A percentile compares a stretch with the other conserved stretches of the same genome.
These are phyloP conservation scores for Tylopilus vinaceipallidus DNA, from an alignment of 768 basidiomycete genomes.

Conservation along the genomic window DNA sequence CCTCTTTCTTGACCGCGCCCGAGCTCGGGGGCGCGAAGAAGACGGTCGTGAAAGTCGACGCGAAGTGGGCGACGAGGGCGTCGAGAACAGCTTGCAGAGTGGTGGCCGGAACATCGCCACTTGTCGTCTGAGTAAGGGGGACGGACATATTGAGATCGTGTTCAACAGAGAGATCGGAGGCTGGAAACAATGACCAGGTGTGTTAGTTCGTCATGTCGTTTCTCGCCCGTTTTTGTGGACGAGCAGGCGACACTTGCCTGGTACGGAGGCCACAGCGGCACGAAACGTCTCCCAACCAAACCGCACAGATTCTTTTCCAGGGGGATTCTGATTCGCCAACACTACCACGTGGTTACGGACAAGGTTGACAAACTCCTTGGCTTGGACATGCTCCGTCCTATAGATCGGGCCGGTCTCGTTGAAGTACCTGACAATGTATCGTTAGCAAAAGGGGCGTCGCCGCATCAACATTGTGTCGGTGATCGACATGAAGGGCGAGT, in stretches of 20 bases:
- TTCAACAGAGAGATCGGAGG: background rate
- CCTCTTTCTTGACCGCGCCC: background rate
- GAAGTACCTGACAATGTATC: constrained; percentile 4
- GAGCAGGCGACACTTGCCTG: background rate
- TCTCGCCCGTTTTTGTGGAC: background rate
- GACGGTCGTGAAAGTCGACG: background rate
- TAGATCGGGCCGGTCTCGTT: constrained; percentile 10
- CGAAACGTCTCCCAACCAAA: constrained; percentile 3
- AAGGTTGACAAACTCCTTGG: constrained; percentile 5
- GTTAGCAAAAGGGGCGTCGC: background rate
- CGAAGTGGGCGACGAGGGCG: constrained; percentile 2
- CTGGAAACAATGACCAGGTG: background rate
- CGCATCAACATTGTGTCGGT: background rate
- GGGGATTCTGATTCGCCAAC: background rate
- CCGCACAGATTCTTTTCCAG: background rate
- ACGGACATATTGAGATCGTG: background rate
- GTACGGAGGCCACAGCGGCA: background rate
- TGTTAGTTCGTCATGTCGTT: background rate
- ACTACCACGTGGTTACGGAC: constrained; percentile 2
- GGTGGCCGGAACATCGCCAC: background rate
- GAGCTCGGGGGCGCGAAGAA: background rate
- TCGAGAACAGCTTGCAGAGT: constrained; percentile 1
- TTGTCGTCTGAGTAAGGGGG: background rate
- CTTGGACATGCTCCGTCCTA: background rate
- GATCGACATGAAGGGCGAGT: background rate